Evolutionary conservation across 371 early-diverging fungal genomes (phyloP).

Genomic region (Mortierella sp.): DNA sequence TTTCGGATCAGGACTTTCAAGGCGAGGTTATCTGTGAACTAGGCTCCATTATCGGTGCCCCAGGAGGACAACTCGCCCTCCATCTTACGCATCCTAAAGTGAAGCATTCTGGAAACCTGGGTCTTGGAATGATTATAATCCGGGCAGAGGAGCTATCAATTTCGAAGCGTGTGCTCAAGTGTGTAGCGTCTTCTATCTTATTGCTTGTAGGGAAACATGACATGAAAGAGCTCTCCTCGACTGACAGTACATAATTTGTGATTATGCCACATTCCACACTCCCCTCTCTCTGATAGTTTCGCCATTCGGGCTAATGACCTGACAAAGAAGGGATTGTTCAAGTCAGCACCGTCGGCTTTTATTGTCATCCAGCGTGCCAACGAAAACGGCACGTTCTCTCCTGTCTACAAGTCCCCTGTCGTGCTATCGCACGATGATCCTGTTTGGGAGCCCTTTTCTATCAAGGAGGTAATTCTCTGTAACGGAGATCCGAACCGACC

Average conservation of each 20-base stretch:
- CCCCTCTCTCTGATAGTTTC: too few relatives aligned
- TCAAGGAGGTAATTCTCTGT: constrained; percentile 43
- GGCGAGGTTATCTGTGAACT: constrained; percentile 31
- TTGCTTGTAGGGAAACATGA: too few relatives aligned
- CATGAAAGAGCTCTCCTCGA: too few relatives aligned
- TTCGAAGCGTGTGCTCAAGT: constrained; percentile 33
- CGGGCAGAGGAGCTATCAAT: constrained; percentile 25
- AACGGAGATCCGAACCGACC: constrained; percentile 48
- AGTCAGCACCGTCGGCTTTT: constrained; percentile 38
- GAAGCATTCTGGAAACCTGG: background rate
- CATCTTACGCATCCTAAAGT: constrained; percentile 17
- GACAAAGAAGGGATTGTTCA: constrained; percentile 43
- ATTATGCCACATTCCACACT: too few relatives aligned
- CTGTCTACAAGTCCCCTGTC: constrained; percentile 38
- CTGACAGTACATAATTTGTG: too few relatives aligned
- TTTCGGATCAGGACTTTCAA: constrained; percentile 27
- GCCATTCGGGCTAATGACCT: constrained; percentile 38
- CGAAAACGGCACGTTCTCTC: constrained; percentile 39
- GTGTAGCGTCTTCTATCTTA: too few relatives aligned
- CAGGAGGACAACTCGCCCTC: constrained; percentile 9
- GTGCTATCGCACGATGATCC: constrained; percentile 23
- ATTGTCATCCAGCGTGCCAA: constrained; percentile 42
- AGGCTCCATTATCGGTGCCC: constrained; percentile 27
- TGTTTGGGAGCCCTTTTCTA: constrained; percentile 25
- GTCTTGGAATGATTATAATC: constrained; percentile 20